phyloP scores from a whole-genome alignment of 495 filamentous ascomycete species.

The Massariosphaeria phaeospora region DNA sequence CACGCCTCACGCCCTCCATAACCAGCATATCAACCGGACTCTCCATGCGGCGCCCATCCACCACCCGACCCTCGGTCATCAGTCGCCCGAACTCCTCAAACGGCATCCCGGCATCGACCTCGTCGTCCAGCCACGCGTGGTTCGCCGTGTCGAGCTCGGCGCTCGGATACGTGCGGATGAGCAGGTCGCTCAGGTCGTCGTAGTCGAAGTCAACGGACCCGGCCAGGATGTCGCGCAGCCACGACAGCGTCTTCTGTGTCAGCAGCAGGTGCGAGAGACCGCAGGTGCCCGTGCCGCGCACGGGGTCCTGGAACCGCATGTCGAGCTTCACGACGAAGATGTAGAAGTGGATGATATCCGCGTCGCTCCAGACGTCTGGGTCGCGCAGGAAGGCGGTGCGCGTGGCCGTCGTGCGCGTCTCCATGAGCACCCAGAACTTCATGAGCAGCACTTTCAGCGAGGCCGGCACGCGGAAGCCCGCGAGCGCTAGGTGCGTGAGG shows the following conservation, averaged over 20 bases:
- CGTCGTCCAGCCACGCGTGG: slow-evolving; percentile 4
- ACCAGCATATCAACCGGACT: slow-evolving; percentile 55
- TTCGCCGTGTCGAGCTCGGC: not conserved
- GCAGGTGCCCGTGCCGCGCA: slow-evolving; percentile 40
- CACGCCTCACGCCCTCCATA: slow-evolving; percentile 46
- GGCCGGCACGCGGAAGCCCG: slow-evolving; percentile 50
- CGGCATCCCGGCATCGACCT: not conserved
- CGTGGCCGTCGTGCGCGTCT: slow-evolving; percentile 48
- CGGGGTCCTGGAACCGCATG: slow-evolving; percentile 53
- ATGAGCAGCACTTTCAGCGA: slow-evolving; percentile 43
- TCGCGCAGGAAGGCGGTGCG: slow-evolving; percentile 51
- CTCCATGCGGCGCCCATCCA: slow-evolving; percentile 39
- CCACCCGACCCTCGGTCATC: slow-evolving; percentile 48
- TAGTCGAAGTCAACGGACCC: not conserved
- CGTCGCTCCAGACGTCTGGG: slow-evolving; percentile 46
- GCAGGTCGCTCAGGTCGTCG: slow-evolving; percentile 33
- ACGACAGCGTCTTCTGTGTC: slow-evolving; percentile 51
- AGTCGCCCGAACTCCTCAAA: slow-evolving; percentile 37
- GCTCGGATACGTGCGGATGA: slow-evolving; percentile 30
- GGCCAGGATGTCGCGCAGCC: slow-evolving; percentile 49
- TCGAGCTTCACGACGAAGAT: slow-evolving; percentile 60
- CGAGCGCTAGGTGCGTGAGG: slow-evolving; percentile 46
- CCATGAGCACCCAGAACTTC: slow-evolving; percentile 66
- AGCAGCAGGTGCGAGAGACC: slow-evolving; percentile 52
- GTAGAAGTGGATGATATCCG: slow-evolving; percentile 51